Base-by-base conservation (phyloP, 116 monocot species). In the Thalassia testudinum region DNA sequence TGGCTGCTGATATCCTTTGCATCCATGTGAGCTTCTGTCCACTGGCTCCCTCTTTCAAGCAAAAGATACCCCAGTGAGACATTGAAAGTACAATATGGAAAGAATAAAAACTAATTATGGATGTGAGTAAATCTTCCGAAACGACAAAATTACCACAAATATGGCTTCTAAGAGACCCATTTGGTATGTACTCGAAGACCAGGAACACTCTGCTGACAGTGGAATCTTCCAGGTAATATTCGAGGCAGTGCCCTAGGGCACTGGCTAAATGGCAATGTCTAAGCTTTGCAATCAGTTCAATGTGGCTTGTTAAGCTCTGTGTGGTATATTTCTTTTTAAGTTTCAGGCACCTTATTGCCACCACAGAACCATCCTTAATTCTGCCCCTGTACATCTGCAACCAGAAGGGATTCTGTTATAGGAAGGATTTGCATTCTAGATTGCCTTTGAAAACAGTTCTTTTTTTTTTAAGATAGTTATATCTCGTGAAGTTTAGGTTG, bases 211-310 rank as follows among this genome's bases (percentile, higher is more conserved):
- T 70, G 70, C 92, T 87, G 37, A 83, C 68, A 49, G 73, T 70
- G 17, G 83, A 80, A 69, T 93, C 83, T 23, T 87, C 83, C 1
- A 83, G 73, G 58, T 78, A 70, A 51, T 75, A 73, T 61, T 80
- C 87, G 47, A 93, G 80, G 69, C 92, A 87, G 29, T 93, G 92
- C 7, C 92, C 92, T 26, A 93, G 77, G 37, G 83, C 80, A 51
- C 92, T 93, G 42, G 80, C 78, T 60, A 93, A 66, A 72, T 93
- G 83, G 19, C 68, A 70, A 66, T 93, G 87, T 34, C 92, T 77
- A n/a, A 93, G 87, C 66, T 87, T 93, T 1, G 83, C 75, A 43
- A 87, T 69, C 16, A 87, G 62, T 54, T 93, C 87, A 49, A 93
- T 83, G 60, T 87, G 73, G 8, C 65, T 70, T 42, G 66, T 71